These are phyloP conservation scores for Benincasa hispida DNA, from an alignment of 306 rosid species.

Conservation along the genomic window DNA sequence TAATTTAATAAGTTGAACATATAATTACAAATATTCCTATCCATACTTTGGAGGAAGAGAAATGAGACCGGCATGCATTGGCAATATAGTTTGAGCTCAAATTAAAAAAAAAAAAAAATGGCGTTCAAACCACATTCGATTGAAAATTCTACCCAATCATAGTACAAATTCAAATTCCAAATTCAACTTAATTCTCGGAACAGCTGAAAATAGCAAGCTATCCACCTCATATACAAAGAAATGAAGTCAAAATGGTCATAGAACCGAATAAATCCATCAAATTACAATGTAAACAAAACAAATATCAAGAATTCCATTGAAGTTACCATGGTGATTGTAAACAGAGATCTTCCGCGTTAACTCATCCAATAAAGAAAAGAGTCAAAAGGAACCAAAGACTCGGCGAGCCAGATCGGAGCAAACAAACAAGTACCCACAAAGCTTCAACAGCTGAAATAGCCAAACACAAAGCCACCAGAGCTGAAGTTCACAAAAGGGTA, in stretches of 20 bases:
- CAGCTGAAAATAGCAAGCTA: background rate
- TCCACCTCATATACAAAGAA: background rate
- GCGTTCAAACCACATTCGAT: background rate
- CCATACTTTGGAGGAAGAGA: background rate
- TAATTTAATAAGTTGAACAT: background rate
- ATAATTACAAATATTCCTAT: too few species aligned
- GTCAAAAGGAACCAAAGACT: constrained; percentile 26
- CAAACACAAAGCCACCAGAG: constrained; percentile 13
- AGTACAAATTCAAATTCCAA: background rate
- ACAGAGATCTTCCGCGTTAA: constrained; percentile 48
- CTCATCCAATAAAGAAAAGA: constrained; percentile 69
- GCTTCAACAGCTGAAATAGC: constrained; percentile 1
- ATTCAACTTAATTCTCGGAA: background rate
- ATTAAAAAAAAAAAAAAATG: background rate
- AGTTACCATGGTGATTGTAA: constrained; percentile 79
- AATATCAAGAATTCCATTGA: background rate
- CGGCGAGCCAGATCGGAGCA: constrained; percentile 58
- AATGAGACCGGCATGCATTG: background rate
- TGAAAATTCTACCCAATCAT: background rate
- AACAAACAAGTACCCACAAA: constrained; percentile 8
- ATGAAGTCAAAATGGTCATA: background rate
- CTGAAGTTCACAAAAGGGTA: constrained; percentile 35
- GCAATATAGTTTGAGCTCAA: background rate
- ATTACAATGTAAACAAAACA: background rate
- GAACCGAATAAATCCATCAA: constrained; percentile 34